phyloP scores from a whole-genome alignment of 768 basidiomycete species.

The Lactifluus volemus region DNA sequence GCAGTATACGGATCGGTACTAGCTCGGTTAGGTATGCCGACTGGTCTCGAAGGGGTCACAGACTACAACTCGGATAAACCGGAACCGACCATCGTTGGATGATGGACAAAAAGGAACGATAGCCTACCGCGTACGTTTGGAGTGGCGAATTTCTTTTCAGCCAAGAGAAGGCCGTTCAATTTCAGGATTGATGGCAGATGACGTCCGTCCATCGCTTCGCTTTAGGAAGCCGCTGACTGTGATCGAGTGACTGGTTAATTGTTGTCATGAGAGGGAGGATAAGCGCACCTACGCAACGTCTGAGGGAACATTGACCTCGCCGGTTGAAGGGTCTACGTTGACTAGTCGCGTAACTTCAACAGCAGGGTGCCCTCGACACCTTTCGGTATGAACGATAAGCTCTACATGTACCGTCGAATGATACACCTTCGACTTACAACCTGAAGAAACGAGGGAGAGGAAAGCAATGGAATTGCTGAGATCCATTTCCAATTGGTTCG shows the following conservation, averaged over 20 bases:
- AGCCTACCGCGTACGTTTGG: not conserved
- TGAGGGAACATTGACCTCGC: conserved; percentile 43
- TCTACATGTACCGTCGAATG: not conserved
- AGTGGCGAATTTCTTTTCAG: not conserved
- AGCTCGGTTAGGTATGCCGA: not conserved
- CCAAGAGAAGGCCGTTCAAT: not conserved
- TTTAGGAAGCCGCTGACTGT: conserved; percentile 21
- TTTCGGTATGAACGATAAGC: conserved; percentile 24
- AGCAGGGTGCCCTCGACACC: conserved; percentile 57
- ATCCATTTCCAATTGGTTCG: conserved; percentile 25
- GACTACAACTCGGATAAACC: not conserved
- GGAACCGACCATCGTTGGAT: not conserved
- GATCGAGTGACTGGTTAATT: not conserved
- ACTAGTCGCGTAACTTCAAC: conserved; percentile 61
- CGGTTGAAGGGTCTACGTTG: conserved; percentile 37
- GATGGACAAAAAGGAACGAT: not conserved
- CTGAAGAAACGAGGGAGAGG: conserved; percentile 69
- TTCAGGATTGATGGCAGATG: conserved; percentile 2
- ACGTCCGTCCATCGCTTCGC: conserved; percentile 22
- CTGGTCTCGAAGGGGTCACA: not conserved
- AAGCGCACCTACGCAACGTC: conserved; percentile 3
- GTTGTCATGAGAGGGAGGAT: not conserved
- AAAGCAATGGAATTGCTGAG: conserved; percentile 45
- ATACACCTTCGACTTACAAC: conserved; percentile 39
- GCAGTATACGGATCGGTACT: not conserved